Percentiles rank a stretch among this genome's conserved stretches.
Evolutionary conservation across 1,139 yeast species (phyloP).

Genomic region (Yamadazyma triangularis): DNA sequence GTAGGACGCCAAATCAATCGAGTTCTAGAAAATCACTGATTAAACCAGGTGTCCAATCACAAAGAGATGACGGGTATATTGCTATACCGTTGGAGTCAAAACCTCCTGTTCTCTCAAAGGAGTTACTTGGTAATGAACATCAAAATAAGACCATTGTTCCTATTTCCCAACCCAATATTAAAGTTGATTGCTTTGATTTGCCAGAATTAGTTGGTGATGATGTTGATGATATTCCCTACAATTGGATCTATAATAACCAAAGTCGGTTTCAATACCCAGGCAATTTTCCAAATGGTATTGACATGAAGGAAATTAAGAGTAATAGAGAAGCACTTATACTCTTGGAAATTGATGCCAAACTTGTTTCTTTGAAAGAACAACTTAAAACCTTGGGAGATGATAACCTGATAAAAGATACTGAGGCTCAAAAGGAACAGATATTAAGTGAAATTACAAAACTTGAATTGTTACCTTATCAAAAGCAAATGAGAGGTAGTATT

Average conservation of each 20-base stretch:
- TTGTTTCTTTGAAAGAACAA: slow-evolving; percentile 17
- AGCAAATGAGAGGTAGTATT: slow-evolving; percentile 60
- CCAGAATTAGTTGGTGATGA: slow-evolving; percentile 43
- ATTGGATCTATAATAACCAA: slow-evolving; percentile 49
- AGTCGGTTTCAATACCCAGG: slow-evolving; percentile 68
- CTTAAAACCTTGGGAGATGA: no score
- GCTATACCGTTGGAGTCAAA: slow-evolving; percentile 34
- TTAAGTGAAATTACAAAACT: slow-evolving; percentile 34
- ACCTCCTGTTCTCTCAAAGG: slow-evolving; percentile 34
- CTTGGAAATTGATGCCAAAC: slow-evolving; percentile 28
- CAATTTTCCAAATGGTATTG: slow-evolving; percentile 68
- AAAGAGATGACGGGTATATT: slow-evolving; percentile 9
- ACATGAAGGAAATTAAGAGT: slow-evolving; percentile 57
- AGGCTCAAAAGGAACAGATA: slow-evolving; percentile 14
- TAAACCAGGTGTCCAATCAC: slow-evolving; percentile 1
- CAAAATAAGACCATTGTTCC: slow-evolving; percentile 36
- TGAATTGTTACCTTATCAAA: slow-evolving; percentile 58
- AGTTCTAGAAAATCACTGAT: slow-evolving; percentile 15
- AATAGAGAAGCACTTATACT: slow-evolving; percentile 43
- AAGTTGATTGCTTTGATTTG: slow-evolving; percentile 60
- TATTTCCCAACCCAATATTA: slow-evolving; percentile 57
- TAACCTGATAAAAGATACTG: no score
- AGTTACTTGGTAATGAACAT: slow-evolving; percentile 22
- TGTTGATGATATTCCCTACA: slow-evolving; percentile 48
- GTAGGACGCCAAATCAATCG: slow-evolving; percentile 4